Conservation (phyloP, 2,329 filamentous ascomycete genomes). For the Acephala macrosclerotiorum region DNA sequence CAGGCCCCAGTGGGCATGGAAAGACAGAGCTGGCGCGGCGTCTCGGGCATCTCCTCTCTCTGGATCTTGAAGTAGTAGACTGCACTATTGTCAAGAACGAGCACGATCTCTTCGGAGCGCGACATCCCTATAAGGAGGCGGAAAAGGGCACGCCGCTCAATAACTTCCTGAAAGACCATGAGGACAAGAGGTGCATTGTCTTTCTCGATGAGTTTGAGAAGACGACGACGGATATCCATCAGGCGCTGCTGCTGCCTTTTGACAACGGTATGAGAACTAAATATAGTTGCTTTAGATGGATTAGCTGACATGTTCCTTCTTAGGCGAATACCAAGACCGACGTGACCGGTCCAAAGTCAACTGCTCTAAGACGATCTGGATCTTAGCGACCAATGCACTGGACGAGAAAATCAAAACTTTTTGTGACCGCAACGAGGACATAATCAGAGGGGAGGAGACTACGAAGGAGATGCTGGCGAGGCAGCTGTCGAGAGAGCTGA, state of each 20-base stretch:
- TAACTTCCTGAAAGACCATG: slow-evolving; percentile 53
- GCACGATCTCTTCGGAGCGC: slow-evolving; percentile 53
- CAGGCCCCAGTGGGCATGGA: slow-evolving; percentile 56
- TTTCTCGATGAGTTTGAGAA: slow-evolving; percentile 60
- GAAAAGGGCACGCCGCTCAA: slow-evolving; percentile 53
- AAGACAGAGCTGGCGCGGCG: slow-evolving; percentile 55
- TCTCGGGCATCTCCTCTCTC: slow-evolving; percentile 50
- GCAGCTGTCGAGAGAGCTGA: slow-evolving; percentile 37
- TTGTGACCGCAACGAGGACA: slow-evolving; percentile 44
- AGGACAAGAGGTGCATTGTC: slow-evolving; percentile 49
- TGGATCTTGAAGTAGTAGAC: slow-evolving; percentile 49
- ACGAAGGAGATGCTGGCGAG: slow-evolving; percentile 34
- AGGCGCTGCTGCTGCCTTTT: slow-evolving; percentile 53
- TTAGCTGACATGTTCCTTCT: too few relatives aligned
- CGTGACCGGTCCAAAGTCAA: slow-evolving; percentile 46
- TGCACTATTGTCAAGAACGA: slow-evolving; percentile 48
- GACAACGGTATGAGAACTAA: slow-evolving; percentile 51
- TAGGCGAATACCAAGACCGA: slow-evolving; percentile 49
- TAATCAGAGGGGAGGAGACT: slow-evolving; percentile 29
- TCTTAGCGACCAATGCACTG: slow-evolving; percentile 54
- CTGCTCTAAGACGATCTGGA: slow-evolving; percentile 55
- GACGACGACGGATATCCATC: slow-evolving; percentile 45
- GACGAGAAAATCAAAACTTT: slow-evolving; percentile 50
- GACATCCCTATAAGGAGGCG: slow-evolving; percentile 44
- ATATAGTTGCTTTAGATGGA: too few relatives aligned